These are phyloP conservation scores for Panicum hallii DNA, from an alignment of 202 grass and related monocot genomes.

Conservation along the genomic window DNA sequence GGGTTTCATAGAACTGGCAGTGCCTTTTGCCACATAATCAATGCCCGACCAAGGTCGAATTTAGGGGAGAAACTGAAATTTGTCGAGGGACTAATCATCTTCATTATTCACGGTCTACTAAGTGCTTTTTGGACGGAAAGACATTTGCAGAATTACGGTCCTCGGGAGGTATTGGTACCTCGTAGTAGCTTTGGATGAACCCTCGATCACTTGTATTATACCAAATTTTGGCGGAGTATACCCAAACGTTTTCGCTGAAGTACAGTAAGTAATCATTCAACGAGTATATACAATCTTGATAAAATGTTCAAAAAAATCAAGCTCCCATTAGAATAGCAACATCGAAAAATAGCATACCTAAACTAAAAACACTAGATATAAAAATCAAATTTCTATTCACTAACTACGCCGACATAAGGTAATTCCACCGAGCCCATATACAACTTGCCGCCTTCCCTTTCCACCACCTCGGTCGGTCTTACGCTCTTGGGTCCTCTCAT, in stretches of 20 bases:
- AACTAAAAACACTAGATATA: neutral
- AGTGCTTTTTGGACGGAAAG: too few species aligned
- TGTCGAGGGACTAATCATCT: neutral
- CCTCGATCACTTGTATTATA: too few species aligned
- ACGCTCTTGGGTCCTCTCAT: slow-evolving; percentile 12
- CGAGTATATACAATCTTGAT: neutral
- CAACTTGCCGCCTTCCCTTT: neutral
- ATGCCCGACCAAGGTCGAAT: neutral
- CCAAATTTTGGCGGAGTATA: too few species aligned
- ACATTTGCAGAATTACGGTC: neutral
- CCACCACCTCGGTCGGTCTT: neutral
- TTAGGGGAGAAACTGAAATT: neutral
- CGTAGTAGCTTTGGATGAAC: neutral
- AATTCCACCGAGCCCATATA: neutral
- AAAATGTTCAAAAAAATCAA: neutral
- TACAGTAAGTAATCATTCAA: neutral
- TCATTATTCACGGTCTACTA: neutral
- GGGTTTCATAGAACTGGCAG: slow-evolving; percentile 29
- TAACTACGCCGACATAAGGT: neutral
- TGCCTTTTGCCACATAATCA: neutral
- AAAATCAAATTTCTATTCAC: neutral
- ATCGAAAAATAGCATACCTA: neutral
- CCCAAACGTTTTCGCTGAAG: too few species aligned
- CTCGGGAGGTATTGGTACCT: neutral
- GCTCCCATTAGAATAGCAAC: neutral